Evolutionary conservation across 2,329 filamentous ascomycete genomes (phyloP).

Genomic region (Diaporthe citri): DNA sequence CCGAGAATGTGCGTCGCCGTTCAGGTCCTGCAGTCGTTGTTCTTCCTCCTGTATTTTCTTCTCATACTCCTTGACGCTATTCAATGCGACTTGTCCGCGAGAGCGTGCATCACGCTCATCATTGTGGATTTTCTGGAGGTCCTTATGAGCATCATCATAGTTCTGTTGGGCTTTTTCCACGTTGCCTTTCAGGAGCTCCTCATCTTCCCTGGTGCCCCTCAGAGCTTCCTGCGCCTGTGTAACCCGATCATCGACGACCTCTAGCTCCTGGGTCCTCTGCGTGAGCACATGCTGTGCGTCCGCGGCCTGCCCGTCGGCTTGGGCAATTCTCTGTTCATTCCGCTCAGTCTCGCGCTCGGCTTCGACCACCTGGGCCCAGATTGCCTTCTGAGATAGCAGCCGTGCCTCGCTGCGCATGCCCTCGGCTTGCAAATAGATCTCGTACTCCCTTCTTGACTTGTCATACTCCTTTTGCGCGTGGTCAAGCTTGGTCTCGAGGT

Average conservation of each 20-base stretch:
- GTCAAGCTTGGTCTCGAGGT: constrained; percentile 73
- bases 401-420: constrained; percentile 72
- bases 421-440: constrained; percentile 75
- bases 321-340: constrained; percentile 52
- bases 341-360: constrained; percentile 70
- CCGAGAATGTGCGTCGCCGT: constrained; percentile 76
- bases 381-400: constrained; percentile 74
- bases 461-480: constrained; percentile 69
- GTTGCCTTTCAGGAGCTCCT: constrained; percentile 59
- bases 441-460: constrained; percentile 73
- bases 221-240: constrained; percentile 61
- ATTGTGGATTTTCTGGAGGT: constrained; percentile 67
- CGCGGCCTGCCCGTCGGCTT: constrained; percentile 58
- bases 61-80: constrained; percentile 60
- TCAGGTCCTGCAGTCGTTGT: constrained; percentile 72
- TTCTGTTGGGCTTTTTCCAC: constrained; percentile 63
- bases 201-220: constrained; percentile 61
- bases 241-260: constrained; percentile 57
- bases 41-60: constrained; percentile 67
- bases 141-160: constrained; percentile 65
- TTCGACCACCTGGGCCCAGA: constrained; percentile 89
- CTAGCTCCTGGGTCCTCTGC: constrained; percentile 58
- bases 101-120: constrained; percentile 76
- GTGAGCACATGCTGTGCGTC: constrained; percentile 52
- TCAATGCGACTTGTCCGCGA: constrained; percentile 66